A percentile compares a stretch with the other conserved stretches of the same genome.
phyloP scores from a whole-genome alignment of 305 asterid genomes.

The Solanum hybrid region DNA sequence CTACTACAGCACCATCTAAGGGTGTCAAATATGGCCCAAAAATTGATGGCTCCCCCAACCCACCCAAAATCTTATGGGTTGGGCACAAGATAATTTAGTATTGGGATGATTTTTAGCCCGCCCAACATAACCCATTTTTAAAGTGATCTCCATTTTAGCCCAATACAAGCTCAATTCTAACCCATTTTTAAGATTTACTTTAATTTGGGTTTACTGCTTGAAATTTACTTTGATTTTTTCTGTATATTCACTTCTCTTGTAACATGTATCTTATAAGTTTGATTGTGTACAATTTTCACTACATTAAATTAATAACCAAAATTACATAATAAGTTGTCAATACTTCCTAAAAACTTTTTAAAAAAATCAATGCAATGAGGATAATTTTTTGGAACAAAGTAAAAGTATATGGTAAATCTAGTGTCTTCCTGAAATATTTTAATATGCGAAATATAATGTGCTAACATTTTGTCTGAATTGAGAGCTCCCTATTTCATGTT shows the following conservation, averaged over 20 bases:
- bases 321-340: not conserved
- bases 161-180: not conserved
- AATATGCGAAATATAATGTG: not conserved
- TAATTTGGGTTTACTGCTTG: not conserved
- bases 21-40: not conserved
- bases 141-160: not conserved
- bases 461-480: not conserved
- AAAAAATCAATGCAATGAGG: not conserved
- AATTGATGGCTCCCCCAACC: not conserved
- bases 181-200: not conserved
- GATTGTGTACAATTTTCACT: not conserved
- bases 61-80: not conserved
- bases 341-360: not conserved
- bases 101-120: not conserved
- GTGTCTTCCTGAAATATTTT: not conserved
- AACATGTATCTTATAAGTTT: not conserved
- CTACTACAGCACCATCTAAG: not conserved
- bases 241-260: not conserved
- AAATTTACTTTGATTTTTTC: not conserved
- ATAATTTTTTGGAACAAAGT: not conserved
- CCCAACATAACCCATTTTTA: not conserved
- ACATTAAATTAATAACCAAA: not conserved
- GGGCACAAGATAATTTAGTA: not conserved
- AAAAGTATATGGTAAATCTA: not conserved
- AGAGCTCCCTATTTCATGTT: not conserved